Percentiles rank a stretch among this genome's conserved stretches.
phyloP scores from a whole-genome alignment of 176 grass and related monocot genomes.

The Elaeis guineensis region DNA sequence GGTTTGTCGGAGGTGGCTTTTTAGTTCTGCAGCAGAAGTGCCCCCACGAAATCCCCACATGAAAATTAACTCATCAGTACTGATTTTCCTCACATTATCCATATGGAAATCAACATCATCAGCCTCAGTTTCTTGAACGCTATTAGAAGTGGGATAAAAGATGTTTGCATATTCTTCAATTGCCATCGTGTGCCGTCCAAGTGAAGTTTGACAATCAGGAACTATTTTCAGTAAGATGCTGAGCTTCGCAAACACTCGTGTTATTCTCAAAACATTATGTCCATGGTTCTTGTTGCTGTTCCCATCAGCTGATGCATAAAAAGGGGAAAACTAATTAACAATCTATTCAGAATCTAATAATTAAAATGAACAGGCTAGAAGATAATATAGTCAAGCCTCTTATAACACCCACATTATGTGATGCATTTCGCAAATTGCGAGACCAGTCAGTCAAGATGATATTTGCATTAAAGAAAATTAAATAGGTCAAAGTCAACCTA shows the following conservation, averaged over 20 bases:
- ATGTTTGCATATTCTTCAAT: slow-evolving; percentile 68
- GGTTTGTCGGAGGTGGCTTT: slow-evolving; percentile 31
- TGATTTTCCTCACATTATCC: slow-evolving; percentile 26
- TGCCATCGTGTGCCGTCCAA: slow-evolving; percentile 11
- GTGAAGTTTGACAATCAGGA: slow-evolving; percentile 23
- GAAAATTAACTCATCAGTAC: slow-evolving; percentile 46
- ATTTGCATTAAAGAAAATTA: too few relatives aligned
- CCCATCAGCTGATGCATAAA: slow-evolving; percentile 33
- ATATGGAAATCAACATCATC: slow-evolving; percentile 19
- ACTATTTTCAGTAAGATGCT: slow-evolving; percentile 41
- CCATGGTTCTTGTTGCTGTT: slow-evolving; percentile 40
- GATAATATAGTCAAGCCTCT: too few relatives aligned
- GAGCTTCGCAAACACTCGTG: slow-evolving; percentile 73
- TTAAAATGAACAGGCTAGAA: too few relatives aligned
- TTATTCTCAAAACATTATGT: slow-evolving; percentile 66
- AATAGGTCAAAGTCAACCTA: too few relatives aligned
- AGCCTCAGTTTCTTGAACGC: slow-evolving; percentile 31
- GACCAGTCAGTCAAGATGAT: too few relatives aligned
- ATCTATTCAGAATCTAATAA: not conserved
- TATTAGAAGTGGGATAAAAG: slow-evolving; percentile 45
- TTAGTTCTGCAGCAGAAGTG: slow-evolving; percentile 42
- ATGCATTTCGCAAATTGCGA: too few relatives aligned
- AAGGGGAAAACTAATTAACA: slow-evolving; percentile 10
- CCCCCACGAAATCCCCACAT: slow-evolving; percentile 54
- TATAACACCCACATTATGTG: too few relatives aligned